A percentile compares a stretch with the other conserved stretches of the same genome.
These are phyloP conservation scores for Colletotrichum ledebouriae DNA, from an alignment of 2,329 filamentous ascomycete species.

Conservation along the genomic window DNA sequence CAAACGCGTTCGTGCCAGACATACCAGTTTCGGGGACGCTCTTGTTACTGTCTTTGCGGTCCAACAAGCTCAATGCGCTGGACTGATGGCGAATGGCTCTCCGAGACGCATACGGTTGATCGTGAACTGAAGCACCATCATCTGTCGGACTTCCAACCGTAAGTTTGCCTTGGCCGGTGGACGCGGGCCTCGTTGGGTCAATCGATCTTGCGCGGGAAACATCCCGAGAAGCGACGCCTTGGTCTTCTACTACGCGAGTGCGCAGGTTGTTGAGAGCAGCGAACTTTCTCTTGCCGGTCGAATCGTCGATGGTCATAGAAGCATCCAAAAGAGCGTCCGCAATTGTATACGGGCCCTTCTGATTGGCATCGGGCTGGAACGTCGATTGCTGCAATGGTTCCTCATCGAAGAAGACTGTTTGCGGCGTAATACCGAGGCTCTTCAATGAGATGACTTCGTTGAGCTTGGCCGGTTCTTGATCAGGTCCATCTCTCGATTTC, in stretches of 20 bases:
- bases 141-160: slow-evolving; percentile 48
- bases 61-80: slow-evolving; percentile 71
- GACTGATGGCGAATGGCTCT: slow-evolving; percentile 67
- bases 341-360: slow-evolving; percentile 78
- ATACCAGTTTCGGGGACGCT: slow-evolving; percentile 71
- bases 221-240: slow-evolving; percentile 45
- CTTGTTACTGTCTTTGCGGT: slow-evolving; percentile 70
- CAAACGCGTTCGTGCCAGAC: slow-evolving; percentile 71
- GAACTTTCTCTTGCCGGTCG: slow-evolving; percentile 66
- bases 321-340: slow-evolving; percentile 92
- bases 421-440: slow-evolving; percentile 81
- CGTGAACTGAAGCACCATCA: slow-evolving; percentile 54
- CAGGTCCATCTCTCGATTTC: slow-evolving; percentile 67
- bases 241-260: slow-evolving; percentile 46
- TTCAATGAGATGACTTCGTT: slow-evolving; percentile 82
- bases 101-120: slow-evolving; percentile 58
- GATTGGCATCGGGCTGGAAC: slow-evolving; percentile 51
- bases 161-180: slow-evolving; percentile 47
- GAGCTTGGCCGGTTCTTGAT: slow-evolving; percentile 60
- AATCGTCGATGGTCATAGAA: slow-evolving; percentile 86
- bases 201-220: slow-evolving; percentile 52
- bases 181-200: slow-evolving; percentile 55
- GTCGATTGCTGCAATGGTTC: slow-evolving; percentile 64
- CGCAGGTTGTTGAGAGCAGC: slow-evolving; percentile 60
- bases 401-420: slow-evolving; percentile 94